phyloP scores from a whole-genome alignment of 345 rosid species.

The Noccaea caerulescens region DNA sequence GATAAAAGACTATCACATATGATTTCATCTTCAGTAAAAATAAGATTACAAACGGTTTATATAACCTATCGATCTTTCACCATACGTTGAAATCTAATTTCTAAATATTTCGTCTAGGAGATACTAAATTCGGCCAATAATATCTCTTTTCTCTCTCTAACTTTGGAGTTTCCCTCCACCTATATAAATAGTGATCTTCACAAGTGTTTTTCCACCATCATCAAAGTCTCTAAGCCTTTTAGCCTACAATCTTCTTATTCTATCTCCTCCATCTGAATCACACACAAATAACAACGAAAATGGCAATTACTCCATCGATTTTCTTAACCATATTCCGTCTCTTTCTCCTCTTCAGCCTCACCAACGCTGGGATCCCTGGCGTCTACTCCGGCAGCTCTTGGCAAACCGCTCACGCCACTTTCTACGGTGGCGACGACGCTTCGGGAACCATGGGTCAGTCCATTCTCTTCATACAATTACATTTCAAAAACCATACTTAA shows the following conservation, averaged over 20 bases:
- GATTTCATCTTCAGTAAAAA: slow-evolving; percentile 3
- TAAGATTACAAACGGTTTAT: slow-evolving; percentile 19
- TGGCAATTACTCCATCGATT: slow-evolving; percentile 17
- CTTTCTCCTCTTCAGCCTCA: slow-evolving; percentile 40
- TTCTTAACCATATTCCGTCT: slow-evolving; percentile 32
- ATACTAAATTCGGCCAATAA: slow-evolving; percentile 16
- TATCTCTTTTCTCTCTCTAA: slow-evolving; percentile 3
- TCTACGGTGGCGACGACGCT: slow-evolving; percentile 88
- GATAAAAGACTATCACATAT: neutral
- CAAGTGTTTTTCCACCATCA: slow-evolving; percentile 27
- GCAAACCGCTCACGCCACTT: slow-evolving; percentile 92
- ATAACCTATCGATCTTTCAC: slow-evolving; percentile 11
- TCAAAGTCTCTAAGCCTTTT: slow-evolving; percentile 25
- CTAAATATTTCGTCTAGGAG: neutral
- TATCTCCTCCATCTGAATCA: neutral
- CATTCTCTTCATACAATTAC: neutral
- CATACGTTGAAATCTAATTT: neutral
- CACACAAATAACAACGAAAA: slow-evolving; percentile 3
- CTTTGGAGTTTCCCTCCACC: slow-evolving; percentile 24
- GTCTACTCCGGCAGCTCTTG: slow-evolving; percentile 62
- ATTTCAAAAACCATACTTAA: neutral
- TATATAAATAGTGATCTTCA: slow-evolving; percentile 39
- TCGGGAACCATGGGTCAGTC: slow-evolving; percentile 86
- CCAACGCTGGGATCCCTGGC: slow-evolving; percentile 63
- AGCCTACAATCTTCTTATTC: slow-evolving; percentile 9